Evolutionary conservation across 495 filamentous ascomycete genomes (phyloP).

Genomic region (Aspergillus haitiensis): DNA sequence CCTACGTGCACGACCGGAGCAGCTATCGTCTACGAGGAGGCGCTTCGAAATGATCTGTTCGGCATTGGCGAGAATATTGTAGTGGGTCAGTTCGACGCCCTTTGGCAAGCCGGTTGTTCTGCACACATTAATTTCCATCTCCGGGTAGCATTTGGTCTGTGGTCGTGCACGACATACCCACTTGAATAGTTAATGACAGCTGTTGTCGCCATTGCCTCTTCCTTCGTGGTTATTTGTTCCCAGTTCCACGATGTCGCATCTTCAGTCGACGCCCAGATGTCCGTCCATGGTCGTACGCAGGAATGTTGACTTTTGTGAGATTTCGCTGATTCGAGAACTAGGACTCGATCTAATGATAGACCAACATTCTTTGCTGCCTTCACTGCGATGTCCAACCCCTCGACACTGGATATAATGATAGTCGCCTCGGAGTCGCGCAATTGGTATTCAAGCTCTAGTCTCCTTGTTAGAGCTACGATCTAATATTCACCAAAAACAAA

Average conservation of each 20-base stretch:
- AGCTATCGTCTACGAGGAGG: neutral
- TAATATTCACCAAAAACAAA: neutral
- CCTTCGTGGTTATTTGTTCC: neutral
- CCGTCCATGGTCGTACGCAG: neutral
- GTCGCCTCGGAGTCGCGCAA: neutral
- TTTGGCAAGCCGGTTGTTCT: slow-evolving; percentile 1
- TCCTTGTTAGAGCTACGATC: neutral
- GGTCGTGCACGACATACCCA: neutral
- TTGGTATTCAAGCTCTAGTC: slow-evolving; percentile 6
- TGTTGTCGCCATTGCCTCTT: slow-evolving; percentile 1
- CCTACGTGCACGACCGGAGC: neutral
- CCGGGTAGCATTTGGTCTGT: neutral
- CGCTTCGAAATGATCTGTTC: neutral
- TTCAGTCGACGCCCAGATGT: neutral
- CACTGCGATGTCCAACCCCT: neutral
- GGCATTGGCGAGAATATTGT: slow-evolving; percentile 1
- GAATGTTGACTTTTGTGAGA: neutral
- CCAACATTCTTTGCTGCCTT: neutral
- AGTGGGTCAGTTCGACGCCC: slow-evolving; percentile 4
- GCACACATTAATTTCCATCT: neutral
- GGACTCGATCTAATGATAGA: neutral
- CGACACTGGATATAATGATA: neutral
- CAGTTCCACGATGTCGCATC: neutral
- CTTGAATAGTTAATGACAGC: slow-evolving; percentile 6
- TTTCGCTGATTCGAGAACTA: neutral